Conservation (phyloP, 202 grass and related monocot species). For the Carex sylvatica region DNA sequence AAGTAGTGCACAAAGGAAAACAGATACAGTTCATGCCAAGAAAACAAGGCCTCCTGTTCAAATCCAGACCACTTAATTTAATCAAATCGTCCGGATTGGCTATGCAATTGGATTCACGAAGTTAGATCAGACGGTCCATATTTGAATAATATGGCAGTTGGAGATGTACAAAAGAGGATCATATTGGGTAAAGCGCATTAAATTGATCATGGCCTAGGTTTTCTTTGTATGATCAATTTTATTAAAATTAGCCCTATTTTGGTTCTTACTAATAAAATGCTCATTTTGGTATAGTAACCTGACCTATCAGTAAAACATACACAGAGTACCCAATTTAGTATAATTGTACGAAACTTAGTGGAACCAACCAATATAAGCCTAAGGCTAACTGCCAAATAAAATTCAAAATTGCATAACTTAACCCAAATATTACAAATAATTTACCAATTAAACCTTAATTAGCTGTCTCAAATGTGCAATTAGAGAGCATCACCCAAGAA, state of each 20-base stretch:
- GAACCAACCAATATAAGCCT: no score
- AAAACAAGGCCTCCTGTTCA: no score
- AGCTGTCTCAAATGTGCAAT: neutral
- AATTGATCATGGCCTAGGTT: no score
- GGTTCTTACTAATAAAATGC: neutral
- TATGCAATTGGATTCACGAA: no score
- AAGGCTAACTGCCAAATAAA: no score
- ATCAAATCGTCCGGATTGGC: no score
- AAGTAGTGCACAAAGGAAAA: no score
- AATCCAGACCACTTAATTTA: no score
- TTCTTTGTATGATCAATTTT: no score
- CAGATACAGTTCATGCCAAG: no score
- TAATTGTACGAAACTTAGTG: no score
- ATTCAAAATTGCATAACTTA: neutral
- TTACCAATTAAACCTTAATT: neutral
- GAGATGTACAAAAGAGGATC: neutral
- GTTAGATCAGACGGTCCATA: neutral
- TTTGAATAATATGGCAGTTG: neutral
- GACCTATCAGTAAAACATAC: neutral
- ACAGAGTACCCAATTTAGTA: neutral
- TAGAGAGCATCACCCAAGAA: neutral
- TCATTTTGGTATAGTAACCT: neutral
- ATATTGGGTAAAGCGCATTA: no score
- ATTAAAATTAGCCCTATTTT: neutral
- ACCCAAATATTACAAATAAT: neutral